phyloP scores from a whole-genome alignment of 2,329 filamentous ascomycete genomes.

The Colletotrichum cordylinicola region DNA sequence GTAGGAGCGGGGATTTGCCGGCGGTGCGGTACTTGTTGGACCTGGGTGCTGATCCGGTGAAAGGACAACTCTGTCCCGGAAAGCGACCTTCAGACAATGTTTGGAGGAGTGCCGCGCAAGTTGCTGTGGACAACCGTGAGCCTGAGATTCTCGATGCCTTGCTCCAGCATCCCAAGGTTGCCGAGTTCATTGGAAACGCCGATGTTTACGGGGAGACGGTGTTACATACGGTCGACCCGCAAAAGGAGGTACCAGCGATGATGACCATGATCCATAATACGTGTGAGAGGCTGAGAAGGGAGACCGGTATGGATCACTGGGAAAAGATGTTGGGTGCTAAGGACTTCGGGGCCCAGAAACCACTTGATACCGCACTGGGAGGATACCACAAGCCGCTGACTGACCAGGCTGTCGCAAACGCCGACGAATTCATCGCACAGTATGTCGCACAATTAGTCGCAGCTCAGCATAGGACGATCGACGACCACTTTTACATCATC shows the following conservation, averaged over 20 bases:
- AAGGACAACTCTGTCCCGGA: constrained; percentile 7
- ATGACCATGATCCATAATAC: constrained; percentile 6
- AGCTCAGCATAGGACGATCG: not conserved
- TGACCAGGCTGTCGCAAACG: not conserved
- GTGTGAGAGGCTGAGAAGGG: constrained; percentile 12
- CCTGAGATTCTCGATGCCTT: constrained; percentile 19
- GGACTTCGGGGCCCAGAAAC: not conserved
- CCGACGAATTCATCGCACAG: not conserved
- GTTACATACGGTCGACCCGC: not conserved
- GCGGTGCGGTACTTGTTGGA: constrained; percentile 26
- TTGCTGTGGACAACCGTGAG: not conserved
- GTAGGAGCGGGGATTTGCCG: constrained; percentile 8
- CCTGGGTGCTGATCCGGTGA: constrained; percentile 26
- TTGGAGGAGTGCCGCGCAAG: constrained; percentile 24
- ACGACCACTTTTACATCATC: not conserved
- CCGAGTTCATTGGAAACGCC: constrained; percentile 17
- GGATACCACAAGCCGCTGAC: not conserved
- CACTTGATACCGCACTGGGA: constrained; percentile 15
- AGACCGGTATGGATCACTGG: constrained; percentile 25
- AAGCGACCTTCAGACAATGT: not conserved
- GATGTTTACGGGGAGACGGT: constrained; percentile 23
- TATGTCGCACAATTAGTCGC: not conserved
- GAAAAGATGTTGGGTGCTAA: constrained; percentile 11
- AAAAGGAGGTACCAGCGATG: not conserved
- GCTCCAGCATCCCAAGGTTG: constrained; percentile 18